These are phyloP conservation scores for Coemansia sp. DNA, from an alignment of 192 early-diverging fungal genomes.

Conservation along the genomic window DNA sequence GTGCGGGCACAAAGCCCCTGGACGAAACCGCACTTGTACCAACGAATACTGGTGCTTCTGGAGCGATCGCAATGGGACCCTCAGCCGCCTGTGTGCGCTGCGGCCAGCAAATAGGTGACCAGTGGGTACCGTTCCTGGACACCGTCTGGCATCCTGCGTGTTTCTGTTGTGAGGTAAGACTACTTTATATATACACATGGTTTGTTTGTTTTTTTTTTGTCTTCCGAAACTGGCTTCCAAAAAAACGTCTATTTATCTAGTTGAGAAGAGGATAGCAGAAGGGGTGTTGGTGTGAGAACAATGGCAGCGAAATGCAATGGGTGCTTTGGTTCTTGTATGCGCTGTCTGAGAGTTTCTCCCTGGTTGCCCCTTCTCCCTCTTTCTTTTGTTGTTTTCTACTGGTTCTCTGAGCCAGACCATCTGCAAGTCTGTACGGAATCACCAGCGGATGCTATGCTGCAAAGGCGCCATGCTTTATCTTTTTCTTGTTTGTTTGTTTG, in stretches of 20 bases:
- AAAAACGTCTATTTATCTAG: too few relatives aligned
- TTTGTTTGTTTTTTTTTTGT: neutral
- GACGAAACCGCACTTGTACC: neutral
- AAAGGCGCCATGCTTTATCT: neutral
- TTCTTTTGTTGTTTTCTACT: neutral
- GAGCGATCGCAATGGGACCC: slow-evolving; percentile 25
- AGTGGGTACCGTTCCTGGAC: slow-evolving; percentile 87
- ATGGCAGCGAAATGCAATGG: too few relatives aligned
- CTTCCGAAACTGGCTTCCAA: neutral
- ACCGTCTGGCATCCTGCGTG: slow-evolving; percentile 91
- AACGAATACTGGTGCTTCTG: slow-evolving; percentile 9
- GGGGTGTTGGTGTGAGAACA: neutral
- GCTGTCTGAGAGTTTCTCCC: neutral
- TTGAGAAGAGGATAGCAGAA: too few relatives aligned
- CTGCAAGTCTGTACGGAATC: slow-evolving; percentile 7
- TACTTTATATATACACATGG: neutral
- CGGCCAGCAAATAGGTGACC: slow-evolving; percentile 71
- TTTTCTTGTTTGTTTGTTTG: neutral
- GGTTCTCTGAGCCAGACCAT: neutral
- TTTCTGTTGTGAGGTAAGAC: slow-evolving; percentile 89
- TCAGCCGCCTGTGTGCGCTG: slow-evolving; percentile 67
- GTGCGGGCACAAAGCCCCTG: neutral
- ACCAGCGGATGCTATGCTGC: neutral
- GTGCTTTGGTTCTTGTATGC: neutral
- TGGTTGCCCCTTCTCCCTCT: neutral